Evolutionary conservation across 2,329 filamentous ascomycete genomes (phyloP).

Genomic region (Monosporascus sp.): DNA sequence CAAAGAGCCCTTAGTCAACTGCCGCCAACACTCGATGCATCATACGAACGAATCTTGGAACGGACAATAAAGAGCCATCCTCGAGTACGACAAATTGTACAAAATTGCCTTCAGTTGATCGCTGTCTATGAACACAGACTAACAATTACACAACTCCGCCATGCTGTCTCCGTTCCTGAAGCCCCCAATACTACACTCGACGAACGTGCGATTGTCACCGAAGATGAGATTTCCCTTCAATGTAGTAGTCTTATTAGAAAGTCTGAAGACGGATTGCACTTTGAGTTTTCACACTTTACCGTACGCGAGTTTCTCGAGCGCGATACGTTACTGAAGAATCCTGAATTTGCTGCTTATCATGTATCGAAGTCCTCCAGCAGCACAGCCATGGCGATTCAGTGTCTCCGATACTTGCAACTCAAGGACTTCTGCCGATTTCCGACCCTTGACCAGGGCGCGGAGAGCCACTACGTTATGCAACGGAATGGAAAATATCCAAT

Average conservation of each 20-base stretch:
- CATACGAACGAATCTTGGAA: conserved; percentile 11
- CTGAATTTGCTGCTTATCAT: conserved; percentile 4
- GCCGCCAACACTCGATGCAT: conserved; percentile 10
- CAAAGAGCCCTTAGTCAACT: conserved; percentile 10
- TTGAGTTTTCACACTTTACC: conserved; percentile 17
- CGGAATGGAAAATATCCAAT: neutral
- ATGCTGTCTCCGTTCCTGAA: conserved; percentile 1
- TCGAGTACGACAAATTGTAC: conserved; percentile 1
- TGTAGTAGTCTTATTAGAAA: conserved; percentile 16
- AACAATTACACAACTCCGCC: neutral
- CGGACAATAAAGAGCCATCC: conserved; percentile 4
- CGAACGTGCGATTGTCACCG: neutral
- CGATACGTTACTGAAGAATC: neutral
- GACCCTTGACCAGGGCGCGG: neutral
- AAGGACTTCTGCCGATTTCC: conserved; percentile 5
- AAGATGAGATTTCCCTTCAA: neutral
- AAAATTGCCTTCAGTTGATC: conserved; percentile 8
- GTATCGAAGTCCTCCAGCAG: conserved; percentile 4
- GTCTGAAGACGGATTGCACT: conserved; percentile 2
- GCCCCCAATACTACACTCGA: neutral
- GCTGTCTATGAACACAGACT: neutral
- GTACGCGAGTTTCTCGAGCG: conserved; percentile 13
- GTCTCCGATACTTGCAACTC: conserved; percentile 12
- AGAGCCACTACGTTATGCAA: neutral
- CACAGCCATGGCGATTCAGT: conserved; percentile 5